Evolutionary conservation across 1,139 yeast species (phyloP).

Genomic region (Yamadazyma epiphylla): DNA sequence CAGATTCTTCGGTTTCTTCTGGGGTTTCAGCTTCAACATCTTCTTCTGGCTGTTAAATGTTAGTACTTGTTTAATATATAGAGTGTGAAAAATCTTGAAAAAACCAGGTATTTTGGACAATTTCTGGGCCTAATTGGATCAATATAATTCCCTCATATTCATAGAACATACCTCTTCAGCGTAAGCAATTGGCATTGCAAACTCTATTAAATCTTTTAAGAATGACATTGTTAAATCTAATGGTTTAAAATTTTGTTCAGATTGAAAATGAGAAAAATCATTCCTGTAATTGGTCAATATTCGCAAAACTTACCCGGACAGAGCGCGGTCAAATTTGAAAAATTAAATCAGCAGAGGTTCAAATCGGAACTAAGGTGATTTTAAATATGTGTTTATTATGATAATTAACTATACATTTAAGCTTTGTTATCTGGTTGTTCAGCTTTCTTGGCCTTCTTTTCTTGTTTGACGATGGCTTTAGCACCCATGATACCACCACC

Average conservation of each 20-base stretch:
- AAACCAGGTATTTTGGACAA: neutral
- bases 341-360: neutral
- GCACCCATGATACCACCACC: conserved; percentile 99
- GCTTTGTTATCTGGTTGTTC: too few relatives aligned
- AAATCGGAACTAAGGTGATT: neutral
- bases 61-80: conserved; percentile 8
- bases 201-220: conserved; percentile 76
- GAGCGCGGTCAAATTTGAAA: too few relatives aligned
- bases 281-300: conserved; percentile 22
- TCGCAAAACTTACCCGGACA: conserved; percentile 12
- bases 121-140: too few relatives aligned
- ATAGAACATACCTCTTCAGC: conserved; percentile 78
- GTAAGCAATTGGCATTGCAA: conserved; percentile 78
- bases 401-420: too few relatives aligned
- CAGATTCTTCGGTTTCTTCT: conserved; percentile 28
- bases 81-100: neutral
- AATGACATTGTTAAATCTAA: conserved; percentile 39
- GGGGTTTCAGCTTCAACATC: conserved; percentile 19
- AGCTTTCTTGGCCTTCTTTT: conserved; percentile 41
- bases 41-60: conserved; percentile 16
- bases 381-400: too few relatives aligned
- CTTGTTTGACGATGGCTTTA: conserved; percentile 76
- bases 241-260: conserved; percentile 5
- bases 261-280: conserved; percentile 22
- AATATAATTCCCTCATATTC: too few relatives aligned